Conservation (phyloP, 495 filamentous ascomycete genomes). For the Astrothelium macrocarpum region DNA sequence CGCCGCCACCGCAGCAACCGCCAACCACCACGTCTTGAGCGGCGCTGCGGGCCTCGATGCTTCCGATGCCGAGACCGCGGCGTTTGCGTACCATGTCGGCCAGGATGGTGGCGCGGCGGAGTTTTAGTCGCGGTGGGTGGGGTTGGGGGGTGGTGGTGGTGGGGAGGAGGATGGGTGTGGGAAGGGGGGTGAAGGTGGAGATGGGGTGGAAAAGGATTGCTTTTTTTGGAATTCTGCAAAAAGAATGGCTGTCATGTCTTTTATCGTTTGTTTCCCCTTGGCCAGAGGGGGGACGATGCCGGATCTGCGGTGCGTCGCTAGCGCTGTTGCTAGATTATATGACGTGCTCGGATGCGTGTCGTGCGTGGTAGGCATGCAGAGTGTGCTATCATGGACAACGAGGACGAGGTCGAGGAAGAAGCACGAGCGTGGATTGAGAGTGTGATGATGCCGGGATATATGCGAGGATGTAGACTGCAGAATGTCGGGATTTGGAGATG, state of each 20-base stretch:
- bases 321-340: too few species aligned
- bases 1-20: slow-evolving; percentile 6
- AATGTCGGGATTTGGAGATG: neutral
- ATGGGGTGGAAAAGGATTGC: neutral
- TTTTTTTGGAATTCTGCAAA: neutral
- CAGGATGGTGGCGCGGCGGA: slow-evolving; percentile 27
- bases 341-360: too few species aligned
- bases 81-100: slow-evolving; percentile 30
- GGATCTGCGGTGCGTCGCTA: too few species aligned
- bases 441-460: neutral
- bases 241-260: neutral
- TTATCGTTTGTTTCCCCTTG: neutral
- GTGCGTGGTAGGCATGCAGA: too few species aligned
- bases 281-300: too few species aligned
- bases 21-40: slow-evolving; percentile 27
- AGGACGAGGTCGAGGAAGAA: too few species aligned
- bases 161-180: neutral
- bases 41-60: slow-evolving; percentile 29
- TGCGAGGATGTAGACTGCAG: neutral
- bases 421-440: neutral
- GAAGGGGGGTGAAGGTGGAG: neutral
- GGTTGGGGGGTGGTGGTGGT: neutral
- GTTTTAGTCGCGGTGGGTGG: slow-evolving; percentile 15
- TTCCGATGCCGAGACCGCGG: slow-evolving; percentile 23
- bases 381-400: too few species aligned